Evolutionary conservation across 495 filamentous ascomycete genomes (phyloP), one percentile per base, ranked within the genome.

Genomic region (Podospora comata): DNA sequence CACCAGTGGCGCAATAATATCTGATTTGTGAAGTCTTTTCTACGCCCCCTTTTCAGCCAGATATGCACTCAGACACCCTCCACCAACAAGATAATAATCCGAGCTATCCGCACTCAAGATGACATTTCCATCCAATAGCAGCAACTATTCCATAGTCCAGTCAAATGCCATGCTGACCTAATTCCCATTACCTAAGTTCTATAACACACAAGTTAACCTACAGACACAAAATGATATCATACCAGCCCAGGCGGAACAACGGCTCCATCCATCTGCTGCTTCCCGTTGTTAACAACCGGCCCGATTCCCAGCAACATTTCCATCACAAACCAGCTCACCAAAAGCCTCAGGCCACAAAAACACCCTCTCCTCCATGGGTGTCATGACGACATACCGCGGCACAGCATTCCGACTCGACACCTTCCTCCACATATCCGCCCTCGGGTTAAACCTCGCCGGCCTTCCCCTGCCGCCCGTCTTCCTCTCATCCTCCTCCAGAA

Each of bases 401-500:
- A 89, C 78, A 15, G 76, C 74, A 2, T 57, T 74, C 80, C 84
- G 83, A 75, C 87, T 89, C 23, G 83, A 85, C 48, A 87, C 83
- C 11, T 89, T 81, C 55, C 90, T 79, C 90, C 90, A 91, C 77
- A 91, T 79, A 74, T 91, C 91, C 9, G 89, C 89, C 9, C 89
- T 80, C 13, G 90, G 90, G 74, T 91, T 92, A 75, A 90, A 91
- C 67, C 84, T 78, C 6, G 80, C 83, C 9, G 88, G 89, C 63
- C 83, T 81, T 30, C 90, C 90, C 55, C 81, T 77, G 65, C 90
- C 89, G 54, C 83, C 80, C 0, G 89, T 92, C 82, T 89, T 86
- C 74, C 84, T 75, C 71, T 88, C 80, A 68, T 91, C 88, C 70
- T 90, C 84, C 68, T 79, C 77, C 30, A 81, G 82, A 70, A 92